These are phyloP conservation scores for Neurospora sp. DNA, from an alignment of 2,329 filamentous ascomycete genomes.

Conservation along the genomic window DNA sequence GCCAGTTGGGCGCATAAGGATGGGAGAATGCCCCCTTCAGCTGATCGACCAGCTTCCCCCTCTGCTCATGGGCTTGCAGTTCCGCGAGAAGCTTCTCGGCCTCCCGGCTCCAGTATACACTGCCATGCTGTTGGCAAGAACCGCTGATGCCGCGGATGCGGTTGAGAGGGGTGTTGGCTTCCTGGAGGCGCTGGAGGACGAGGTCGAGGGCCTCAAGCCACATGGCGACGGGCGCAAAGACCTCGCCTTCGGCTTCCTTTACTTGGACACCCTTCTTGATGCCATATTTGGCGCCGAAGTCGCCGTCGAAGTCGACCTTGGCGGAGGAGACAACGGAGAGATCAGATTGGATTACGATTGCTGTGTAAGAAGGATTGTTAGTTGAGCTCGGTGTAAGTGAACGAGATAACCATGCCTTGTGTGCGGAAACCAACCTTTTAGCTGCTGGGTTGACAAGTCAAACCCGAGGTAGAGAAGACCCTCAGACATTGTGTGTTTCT, in stretches of 20 bases:
- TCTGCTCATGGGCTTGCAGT: conserved; percentile 47
- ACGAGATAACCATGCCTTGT: neutral
- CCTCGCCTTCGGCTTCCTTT: conserved; percentile 74
- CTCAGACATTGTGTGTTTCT: conserved; percentile 13
- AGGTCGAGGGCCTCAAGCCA: conserved; percentile 91
- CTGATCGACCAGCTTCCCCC: conserved; percentile 53
- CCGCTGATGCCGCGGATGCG: conserved; percentile 76
- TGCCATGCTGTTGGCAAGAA: conserved; percentile 95
- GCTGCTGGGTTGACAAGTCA: conserved; percentile 92
- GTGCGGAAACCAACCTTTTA: conserved; percentile 58
- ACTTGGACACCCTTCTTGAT: conserved; percentile 81
- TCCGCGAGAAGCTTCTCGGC: conserved; percentile 55
- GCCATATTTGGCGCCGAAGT: conserved; percentile 63
- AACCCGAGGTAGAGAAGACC: conserved; percentile 78
- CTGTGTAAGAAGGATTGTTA: conserved; percentile 30
- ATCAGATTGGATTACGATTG: conserved; percentile 73
- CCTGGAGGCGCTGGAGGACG: conserved; percentile 63
- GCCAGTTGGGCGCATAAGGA: conserved; percentile 91
- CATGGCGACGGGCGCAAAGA: conserved; percentile 86
- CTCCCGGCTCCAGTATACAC: conserved; percentile 77
- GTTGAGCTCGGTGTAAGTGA: neutral
- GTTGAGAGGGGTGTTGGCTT: conserved; percentile 61
- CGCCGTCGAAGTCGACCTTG: conserved; percentile 91
- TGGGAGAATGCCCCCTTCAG: conserved; percentile 67
- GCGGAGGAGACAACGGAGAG: conserved; percentile 74